Evolutionary conservation across 441 rosid genomes (phyloP).

Genomic region (Kokia cookei): DNA sequence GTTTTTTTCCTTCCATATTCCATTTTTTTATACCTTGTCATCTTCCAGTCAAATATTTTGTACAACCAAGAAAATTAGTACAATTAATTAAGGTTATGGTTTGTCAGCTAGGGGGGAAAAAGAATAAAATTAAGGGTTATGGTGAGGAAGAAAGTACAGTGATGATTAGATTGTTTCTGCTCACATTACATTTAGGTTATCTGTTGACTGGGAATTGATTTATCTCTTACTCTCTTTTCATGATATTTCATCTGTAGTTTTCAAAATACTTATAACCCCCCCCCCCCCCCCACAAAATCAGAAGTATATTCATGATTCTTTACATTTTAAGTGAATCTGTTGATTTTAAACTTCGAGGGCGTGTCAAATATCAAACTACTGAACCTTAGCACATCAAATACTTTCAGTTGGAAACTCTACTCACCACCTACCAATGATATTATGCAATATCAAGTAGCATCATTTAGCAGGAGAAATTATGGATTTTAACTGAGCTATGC

Average conservation of each 20-base stretch:
- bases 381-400: not conserved
- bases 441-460: not conserved
- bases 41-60: not conserved
- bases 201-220: not conserved
- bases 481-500: not conserved
- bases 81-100: not conserved
- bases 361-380: not conserved
- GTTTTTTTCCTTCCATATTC: not conserved
- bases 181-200: not conserved
- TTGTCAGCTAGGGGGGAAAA: not conserved
- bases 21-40: not conserved
- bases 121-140: not conserved
- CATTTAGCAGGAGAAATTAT: not conserved
- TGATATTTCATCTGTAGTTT: not conserved
- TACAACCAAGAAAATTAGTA: not conserved
- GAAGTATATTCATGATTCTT: not conserved
- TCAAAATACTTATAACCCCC: not conserved
- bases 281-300: not conserved
- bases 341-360: not conserved
- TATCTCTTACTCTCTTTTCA: not conserved
- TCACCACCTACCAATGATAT: not conserved
- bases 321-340: not conserved
- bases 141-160: not conserved
- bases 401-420: not conserved
- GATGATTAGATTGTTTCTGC: not conserved